Base-by-base conservation (phyloP, 2,329 filamentous ascomycete species). In the Delphinella strobiligena region DNA sequence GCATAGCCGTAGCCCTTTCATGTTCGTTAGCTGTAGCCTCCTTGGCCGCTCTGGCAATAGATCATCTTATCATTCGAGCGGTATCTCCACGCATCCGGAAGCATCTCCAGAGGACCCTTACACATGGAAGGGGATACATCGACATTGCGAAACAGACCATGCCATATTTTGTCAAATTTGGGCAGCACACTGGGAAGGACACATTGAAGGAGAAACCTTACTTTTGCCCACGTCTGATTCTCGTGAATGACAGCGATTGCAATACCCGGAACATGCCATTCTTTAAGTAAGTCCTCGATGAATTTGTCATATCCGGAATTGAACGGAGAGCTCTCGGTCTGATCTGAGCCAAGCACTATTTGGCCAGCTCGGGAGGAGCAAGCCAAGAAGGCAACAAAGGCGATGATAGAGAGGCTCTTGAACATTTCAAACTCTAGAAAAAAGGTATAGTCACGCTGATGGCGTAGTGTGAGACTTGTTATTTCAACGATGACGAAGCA, bases 1-100 rank as follows among this genome's bases (percentile, higher is more conserved):
- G 51, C 49, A 12, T 43, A 44, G 11, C 50, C 50, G 32, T 45
- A 51, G 10, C 47, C 48, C 49, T 51, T 27, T 10, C 7, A 16
- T 11, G 3, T 7, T 19, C 17, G 34, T 37, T 19, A 39, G 34
- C 10, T 14, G 17, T 5, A 14, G 30, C 3, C 19, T 7, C 22
- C 12, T 27, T 7, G 12, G 12, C 7, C 7, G 7, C 7, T 7
- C 22, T 7, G 22, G 22, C 7, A 27, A 12, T 27, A 12, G 22
- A 12, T 27, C 22, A 7, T 27, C 7, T 27, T 7, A 7, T 12
- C 12, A 27, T 27, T 27, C n/a, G n/a, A n/a, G n/a, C n/a, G n/a
- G n/a, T n/a, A n/a, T n/a, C n/a, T n/a, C n/a, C n/a, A n/a, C n/a
- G n/a, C n/a, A n/a, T n/a, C n/a, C n/a, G n/a, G n/a, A n/a, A n/a